phyloP scores from a whole-genome alignment of 345 rosid species.

The Fremontodendron californicum region DNA sequence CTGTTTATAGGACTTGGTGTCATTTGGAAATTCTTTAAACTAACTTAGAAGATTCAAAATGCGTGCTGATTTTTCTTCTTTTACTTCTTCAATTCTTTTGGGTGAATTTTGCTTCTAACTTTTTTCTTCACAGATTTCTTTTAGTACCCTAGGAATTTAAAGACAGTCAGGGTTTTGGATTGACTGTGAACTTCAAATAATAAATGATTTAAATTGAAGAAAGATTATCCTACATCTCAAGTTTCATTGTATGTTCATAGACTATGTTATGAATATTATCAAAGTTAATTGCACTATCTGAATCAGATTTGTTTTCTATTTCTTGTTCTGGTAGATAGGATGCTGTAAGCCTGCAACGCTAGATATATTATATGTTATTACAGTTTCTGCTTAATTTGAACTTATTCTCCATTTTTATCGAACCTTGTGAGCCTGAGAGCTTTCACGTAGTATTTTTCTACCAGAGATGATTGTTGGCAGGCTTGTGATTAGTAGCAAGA shows the following conservation, averaged over 20 bases:
- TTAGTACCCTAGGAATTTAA: background rate
- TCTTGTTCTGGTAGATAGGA: background rate
- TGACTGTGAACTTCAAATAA: background rate
- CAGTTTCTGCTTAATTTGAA: background rate
- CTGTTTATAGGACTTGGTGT: conserved; percentile 16
- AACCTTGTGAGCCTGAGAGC: background rate
- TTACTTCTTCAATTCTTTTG: background rate
- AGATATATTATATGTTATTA: background rate
- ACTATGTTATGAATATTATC: background rate
- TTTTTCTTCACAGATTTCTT: background rate
- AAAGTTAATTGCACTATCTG: background rate
- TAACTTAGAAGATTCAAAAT: conserved; percentile 19
- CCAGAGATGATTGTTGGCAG: no score
- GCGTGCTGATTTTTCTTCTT: background rate
- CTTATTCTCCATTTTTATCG: no score
- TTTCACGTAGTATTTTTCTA: no score
- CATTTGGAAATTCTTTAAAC: conserved; percentile 17
- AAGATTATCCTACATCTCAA: background rate
- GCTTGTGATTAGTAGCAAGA: no score
- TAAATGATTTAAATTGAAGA: background rate
- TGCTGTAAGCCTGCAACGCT: no score
- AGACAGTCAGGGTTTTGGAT: conserved; percentile 13
- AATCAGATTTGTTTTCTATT: background rate
- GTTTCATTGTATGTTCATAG: background rate
- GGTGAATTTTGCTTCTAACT: conserved; percentile 7